These are phyloP conservation scores for Cercospora sesami DNA, from an alignment of 2,329 filamentous ascomycete species.

Conservation along the genomic window DNA sequence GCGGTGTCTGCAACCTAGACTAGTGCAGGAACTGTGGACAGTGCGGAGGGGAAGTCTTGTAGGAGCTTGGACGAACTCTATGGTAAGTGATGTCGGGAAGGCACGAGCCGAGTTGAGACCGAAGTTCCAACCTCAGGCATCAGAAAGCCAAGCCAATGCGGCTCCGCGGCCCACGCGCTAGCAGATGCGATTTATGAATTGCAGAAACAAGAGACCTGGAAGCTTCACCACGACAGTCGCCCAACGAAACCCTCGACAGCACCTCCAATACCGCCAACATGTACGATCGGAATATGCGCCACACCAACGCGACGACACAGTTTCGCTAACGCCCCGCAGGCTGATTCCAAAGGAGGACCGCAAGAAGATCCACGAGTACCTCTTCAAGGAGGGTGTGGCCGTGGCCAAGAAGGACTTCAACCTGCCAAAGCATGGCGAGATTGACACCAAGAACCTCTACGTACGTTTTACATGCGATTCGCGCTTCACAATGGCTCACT, in stretches of 20 bases:
- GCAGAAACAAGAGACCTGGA: background rate
- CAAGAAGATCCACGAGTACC: slow-evolving; percentile 99
- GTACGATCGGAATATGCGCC: slow-evolving; percentile 26
- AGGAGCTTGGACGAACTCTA: too few relatives aligned
- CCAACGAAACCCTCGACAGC: slow-evolving; percentile 13
- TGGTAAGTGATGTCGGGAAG: too few relatives aligned
- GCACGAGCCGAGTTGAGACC: background rate
- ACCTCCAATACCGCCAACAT: slow-evolving; percentile 47
- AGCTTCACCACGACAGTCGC: slow-evolving; percentile 15
- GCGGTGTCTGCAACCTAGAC: too few relatives aligned
- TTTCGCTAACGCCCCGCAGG: slow-evolving; percentile 51
- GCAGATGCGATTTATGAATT: slow-evolving; percentile 13
- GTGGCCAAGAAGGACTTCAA: slow-evolving; percentile 99
- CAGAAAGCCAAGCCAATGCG: background rate
- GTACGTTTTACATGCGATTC: slow-evolving; percentile 46
- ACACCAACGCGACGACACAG: background rate
- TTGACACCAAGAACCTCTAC: slow-evolving; percentile 99
- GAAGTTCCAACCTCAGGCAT: background rate
- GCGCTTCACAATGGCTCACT: background rate
- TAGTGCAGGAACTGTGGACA: slow-evolving; percentile 10
- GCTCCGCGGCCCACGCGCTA: slow-evolving; percentile 13
- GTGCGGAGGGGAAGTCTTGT: slow-evolving; percentile 14
- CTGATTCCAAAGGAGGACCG: slow-evolving; percentile 99
- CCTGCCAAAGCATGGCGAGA: slow-evolving; percentile 94
- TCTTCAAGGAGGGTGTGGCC: slow-evolving; percentile 83